A percentile compares a stretch with the other conserved stretches of the same genome.
Evolutionary conservation across 345 rosid genomes (phyloP).

Genomic region (Limnanthes douglasii): DNA sequence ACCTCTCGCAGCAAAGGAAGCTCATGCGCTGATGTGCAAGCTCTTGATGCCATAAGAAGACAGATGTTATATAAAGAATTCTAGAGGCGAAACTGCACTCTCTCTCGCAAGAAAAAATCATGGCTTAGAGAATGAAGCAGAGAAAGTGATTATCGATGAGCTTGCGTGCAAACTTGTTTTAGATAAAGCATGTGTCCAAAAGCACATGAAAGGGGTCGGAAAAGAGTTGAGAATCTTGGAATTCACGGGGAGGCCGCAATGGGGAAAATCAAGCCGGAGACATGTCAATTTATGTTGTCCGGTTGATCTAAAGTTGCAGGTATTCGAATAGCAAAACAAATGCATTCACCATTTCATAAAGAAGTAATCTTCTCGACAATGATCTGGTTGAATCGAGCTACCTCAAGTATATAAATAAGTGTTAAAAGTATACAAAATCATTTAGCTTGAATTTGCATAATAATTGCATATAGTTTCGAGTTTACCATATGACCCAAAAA

Average conservation of each 20-base stretch:
- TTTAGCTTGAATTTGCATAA: too few species aligned
- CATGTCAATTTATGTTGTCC: too few species aligned
- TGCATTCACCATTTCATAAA: too few species aligned
- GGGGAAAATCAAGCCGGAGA: conserved; percentile 67
- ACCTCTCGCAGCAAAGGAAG: conserved; percentile 84
- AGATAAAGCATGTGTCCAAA: conserved; percentile 36
- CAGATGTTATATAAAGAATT: conserved; percentile 33
- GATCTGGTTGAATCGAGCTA: too few species aligned
- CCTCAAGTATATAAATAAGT: too few species aligned
- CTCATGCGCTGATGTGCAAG: conserved; percentile 42
- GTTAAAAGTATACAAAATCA: too few species aligned
- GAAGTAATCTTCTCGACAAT: too few species aligned
- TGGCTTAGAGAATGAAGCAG: conserved; percentile 36
- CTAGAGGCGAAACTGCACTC: conserved; percentile 55
- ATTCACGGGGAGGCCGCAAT: conserved; percentile 34
- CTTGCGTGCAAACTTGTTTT: conserved; percentile 46
- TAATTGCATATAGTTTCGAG: too few species aligned
- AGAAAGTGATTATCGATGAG: conserved; percentile 46
- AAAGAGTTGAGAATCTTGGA: conserved; percentile 49
- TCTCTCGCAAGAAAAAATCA: too few species aligned
- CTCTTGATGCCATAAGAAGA: conserved; percentile 56
- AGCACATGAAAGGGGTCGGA: conserved; percentile 67
- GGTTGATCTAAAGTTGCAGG: too few species aligned
- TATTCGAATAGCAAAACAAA: too few species aligned
- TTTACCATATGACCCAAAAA: too few species aligned